Evolutionary conservation across 2,329 filamentous ascomycete species (phyloP).

Genomic region (Cladophialophora exuberans): DNA sequence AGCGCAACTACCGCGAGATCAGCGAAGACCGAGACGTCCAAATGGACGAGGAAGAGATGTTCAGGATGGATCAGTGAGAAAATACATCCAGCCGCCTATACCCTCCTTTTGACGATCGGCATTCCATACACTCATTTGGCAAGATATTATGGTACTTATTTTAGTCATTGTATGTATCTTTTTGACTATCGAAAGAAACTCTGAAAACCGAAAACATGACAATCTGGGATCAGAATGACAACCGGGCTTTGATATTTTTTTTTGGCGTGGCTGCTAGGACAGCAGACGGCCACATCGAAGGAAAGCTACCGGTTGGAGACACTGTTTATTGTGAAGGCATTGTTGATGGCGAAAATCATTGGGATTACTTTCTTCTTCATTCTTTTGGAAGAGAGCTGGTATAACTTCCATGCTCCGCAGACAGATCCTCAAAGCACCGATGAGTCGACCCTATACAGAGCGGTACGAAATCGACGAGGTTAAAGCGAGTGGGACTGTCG

Average conservation of each 20-base stretch:
- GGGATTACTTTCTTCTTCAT: slow-evolving; percentile 14
- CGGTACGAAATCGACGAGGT: slow-evolving; percentile 33
- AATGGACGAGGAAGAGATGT: slow-evolving; percentile 85
- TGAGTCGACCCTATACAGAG: slow-evolving; percentile 28
- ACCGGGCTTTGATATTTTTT: too few species aligned
- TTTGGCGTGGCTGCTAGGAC: not conserved
- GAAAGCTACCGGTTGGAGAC: not conserved
- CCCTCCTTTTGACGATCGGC: slow-evolving; percentile 12
- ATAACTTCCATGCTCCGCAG: slow-evolving; percentile 30
- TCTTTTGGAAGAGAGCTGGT: slow-evolving; percentile 16
- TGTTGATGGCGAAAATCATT: not conserved
- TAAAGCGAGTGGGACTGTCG: slow-evolving; percentile 35
- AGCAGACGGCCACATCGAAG: slow-evolving; percentile 1
- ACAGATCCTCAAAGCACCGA: slow-evolving; percentile 35
- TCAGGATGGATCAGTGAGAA: slow-evolving; percentile 93
- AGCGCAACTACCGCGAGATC: slow-evolving; percentile 70
- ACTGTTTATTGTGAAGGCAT: not conserved
- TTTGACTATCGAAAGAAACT: slow-evolving; percentile 4
- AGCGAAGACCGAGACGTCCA: slow-evolving; percentile 62
- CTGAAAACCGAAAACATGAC: slow-evolving; percentile 27
- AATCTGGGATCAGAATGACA: slow-evolving; percentile 6
- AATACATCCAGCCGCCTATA: not conserved
- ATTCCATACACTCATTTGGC: slow-evolving; percentile 22
- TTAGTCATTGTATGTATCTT: slow-evolving; percentile 21
- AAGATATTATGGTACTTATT: slow-evolving; percentile 13